Evolutionary conservation across 495 filamentous ascomycete genomes (phyloP).

Genomic region (Durotheca rogersii): DNA sequence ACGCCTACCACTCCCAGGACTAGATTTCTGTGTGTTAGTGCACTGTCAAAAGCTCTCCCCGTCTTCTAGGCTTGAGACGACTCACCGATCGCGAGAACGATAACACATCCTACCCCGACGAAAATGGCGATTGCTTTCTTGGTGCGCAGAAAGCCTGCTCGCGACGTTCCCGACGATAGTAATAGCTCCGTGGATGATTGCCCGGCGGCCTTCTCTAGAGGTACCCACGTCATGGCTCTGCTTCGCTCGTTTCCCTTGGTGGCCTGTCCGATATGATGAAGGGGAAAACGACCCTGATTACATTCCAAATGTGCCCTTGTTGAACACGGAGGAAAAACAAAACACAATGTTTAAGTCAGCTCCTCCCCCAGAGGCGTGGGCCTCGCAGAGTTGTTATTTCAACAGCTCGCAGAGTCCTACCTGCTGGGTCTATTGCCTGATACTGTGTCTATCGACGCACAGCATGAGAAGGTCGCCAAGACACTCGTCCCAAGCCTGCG

Average conservation of each 20-base stretch:
- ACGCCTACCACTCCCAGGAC: constrained; percentile 19
- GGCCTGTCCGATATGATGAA: too few species aligned
- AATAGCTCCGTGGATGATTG: too few species aligned
- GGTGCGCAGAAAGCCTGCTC: constrained; percentile 9
- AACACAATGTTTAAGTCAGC: too few species aligned
- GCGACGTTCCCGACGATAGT: constrained; percentile 1
- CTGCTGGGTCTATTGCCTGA: too few species aligned
- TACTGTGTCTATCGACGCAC: constrained; percentile 1
- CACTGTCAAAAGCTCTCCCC: too few species aligned
- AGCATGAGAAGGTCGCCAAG: constrained; percentile 22
- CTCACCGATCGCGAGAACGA: constrained; percentile 21
- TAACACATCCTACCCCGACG: not conserved
- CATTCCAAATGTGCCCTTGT: too few species aligned
- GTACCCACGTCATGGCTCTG: constrained; percentile 9
- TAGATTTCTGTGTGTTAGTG: constrained; percentile 5
- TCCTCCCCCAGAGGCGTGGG: not conserved
- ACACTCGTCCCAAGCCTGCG: constrained; percentile 1
- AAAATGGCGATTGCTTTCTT: constrained; percentile 18
- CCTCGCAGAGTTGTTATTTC: constrained; percentile 6
- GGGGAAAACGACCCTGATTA: too few species aligned
- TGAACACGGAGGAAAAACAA: not conserved
- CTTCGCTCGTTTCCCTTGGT: too few species aligned
- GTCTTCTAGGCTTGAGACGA: not conserved
- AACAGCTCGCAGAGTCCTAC: not conserved
- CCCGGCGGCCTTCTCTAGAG: constrained; percentile 14